These are phyloP conservation scores for Tuber magnatum DNA, from an alignment of 495 filamentous ascomycete species.

Conservation along the genomic window DNA sequence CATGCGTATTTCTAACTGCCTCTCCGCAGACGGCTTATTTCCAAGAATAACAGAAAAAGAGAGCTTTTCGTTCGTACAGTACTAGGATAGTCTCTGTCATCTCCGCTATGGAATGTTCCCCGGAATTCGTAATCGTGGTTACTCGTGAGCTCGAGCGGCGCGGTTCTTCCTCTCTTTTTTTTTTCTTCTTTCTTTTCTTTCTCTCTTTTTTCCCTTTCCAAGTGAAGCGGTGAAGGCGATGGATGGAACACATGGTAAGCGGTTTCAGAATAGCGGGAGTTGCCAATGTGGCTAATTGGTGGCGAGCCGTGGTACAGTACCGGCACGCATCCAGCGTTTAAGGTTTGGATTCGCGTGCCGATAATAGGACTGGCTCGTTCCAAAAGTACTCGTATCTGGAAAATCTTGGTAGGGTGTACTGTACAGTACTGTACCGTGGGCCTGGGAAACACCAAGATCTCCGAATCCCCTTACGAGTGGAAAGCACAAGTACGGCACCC, in stretches of 20 bases:
- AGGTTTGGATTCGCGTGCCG: no score
- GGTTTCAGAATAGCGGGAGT: neutral
- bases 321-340: no score
- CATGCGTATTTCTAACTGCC: neutral
- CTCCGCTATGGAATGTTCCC: neutral
- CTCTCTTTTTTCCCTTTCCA: no score
- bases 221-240: neutral
- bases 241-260: neutral
- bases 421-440: no score
- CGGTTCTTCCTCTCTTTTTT: neutral
- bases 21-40: neutral
- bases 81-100: neutral
- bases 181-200: neutral
- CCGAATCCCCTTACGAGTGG: neutral
- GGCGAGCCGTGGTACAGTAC: no score
- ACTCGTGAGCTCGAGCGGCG: neutral
- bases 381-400: neutral
- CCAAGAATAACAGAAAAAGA: neutral
- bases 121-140: neutral
- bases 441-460: neutral
- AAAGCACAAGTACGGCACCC: neutral
- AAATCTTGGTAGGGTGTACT: no score
- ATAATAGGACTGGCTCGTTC: neutral
- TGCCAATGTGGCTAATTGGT: neutral
- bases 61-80: neutral